These are phyloP conservation scores for Phaseolus lunatus DNA, from an alignment of 306 rosid species.

Conservation along the genomic window DNA sequence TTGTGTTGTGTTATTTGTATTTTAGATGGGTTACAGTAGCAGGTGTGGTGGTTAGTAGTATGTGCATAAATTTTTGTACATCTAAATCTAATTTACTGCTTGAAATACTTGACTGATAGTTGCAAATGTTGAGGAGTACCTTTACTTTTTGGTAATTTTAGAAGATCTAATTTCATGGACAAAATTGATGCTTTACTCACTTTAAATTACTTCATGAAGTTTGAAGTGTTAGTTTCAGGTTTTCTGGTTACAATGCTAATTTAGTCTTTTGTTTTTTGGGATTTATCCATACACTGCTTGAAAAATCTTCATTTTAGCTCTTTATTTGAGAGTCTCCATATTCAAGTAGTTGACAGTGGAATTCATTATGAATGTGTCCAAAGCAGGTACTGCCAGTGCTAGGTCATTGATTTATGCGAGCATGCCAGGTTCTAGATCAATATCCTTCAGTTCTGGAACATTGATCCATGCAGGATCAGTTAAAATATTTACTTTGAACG, in stretches of 20 bases:
- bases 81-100: neutral
- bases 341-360: neutral
- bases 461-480: constrained; percentile 71
- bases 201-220: neutral
- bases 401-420: constrained; percentile 53
- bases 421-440: constrained; percentile 59
- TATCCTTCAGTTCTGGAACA: constrained; percentile 56
- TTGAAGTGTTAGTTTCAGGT: neutral
- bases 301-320: neutral
- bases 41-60: neutral
- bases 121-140: neutral
- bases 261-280: neutral
- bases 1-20: neutral
- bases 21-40: neutral
- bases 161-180: neutral
- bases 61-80: neutral
- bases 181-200: neutral
- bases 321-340: neutral
- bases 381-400: constrained; percentile 49
- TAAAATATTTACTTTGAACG: constrained; percentile 69
- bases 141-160: neutral
- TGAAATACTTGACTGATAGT: neutral
- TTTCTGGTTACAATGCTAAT: neutral
- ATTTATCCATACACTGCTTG: neutral
- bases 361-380: constrained; percentile 31